These are phyloP conservation scores for Stygiomarasmius scandens DNA, from an alignment of 1,284 basidiomycete genomes.

Conservation along the genomic window DNA sequence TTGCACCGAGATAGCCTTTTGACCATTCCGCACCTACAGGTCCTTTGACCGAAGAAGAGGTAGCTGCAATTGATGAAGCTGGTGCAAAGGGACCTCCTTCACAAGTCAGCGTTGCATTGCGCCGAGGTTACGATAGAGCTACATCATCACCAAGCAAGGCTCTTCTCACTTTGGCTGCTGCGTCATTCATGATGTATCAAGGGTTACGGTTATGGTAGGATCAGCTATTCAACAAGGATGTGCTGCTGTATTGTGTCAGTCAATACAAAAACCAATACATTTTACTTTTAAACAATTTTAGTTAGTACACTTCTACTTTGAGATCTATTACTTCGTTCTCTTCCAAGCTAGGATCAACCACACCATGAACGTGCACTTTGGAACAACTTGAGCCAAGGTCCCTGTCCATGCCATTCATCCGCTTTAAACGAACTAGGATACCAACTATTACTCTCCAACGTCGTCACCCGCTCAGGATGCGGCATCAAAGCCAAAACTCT, in stretches of 20 bases:
- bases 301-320: not conserved
- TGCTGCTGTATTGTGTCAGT: no score
- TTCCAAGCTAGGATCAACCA: constrained; percentile 16
- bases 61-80: constrained; percentile 5
- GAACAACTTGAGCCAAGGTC: constrained; percentile 96
- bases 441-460: constrained; percentile 87
- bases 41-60: constrained; percentile 2
- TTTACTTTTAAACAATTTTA: not conserved
- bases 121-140: not conserved
- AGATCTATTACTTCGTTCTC: not conserved
- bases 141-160: not conserved
- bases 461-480: constrained; percentile 84
- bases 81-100: constrained; percentile 9
- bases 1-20: not conserved
- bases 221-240: no score
- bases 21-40: not conserved
- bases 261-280: not conserved
- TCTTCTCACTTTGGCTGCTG: not conserved
- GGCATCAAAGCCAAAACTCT: constrained; percentile 96
- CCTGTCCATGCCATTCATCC: constrained; percentile 66
- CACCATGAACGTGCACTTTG: constrained; percentile 83
- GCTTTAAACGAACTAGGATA: constrained; percentile 62
- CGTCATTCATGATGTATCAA: not conserved
- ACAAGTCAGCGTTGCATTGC: not conserved
- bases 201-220: not conserved